These are phyloP conservation scores for Paxillus rubicundulus DNA, from an alignment of 768 basidiomycete genomes.

Conservation along the genomic window DNA sequence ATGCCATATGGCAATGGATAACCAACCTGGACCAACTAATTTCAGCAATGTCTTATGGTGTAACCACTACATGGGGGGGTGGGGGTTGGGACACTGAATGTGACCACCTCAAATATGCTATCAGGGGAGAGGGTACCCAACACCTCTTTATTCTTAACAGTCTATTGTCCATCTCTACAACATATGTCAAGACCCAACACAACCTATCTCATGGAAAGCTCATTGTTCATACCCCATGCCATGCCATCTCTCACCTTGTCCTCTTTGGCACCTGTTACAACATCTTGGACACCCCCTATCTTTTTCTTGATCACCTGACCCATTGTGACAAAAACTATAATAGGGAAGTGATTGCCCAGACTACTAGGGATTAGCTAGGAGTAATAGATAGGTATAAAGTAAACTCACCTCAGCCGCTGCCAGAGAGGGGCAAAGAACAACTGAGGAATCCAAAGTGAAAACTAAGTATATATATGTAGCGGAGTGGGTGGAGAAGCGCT, in stretches of 20 bases:
- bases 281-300: no score
- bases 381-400: no score
- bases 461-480: no score
- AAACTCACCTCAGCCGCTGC: no score
- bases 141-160: slow-evolving; percentile 19
- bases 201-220: slow-evolving; percentile 7
- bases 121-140: background rate
- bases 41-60: slow-evolving; percentile 5
- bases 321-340: no score
- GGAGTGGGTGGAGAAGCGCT: no score
- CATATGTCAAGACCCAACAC: slow-evolving; percentile 14
- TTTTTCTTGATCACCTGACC: no score
- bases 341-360: no score
- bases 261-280: slow-evolving; percentile 2
- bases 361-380: no score
- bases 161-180: slow-evolving; percentile 3
- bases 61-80: slow-evolving; percentile 15
- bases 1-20: slow-evolving; percentile 6
- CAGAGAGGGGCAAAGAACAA: no score
- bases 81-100: slow-evolving; percentile 14
- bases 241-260: slow-evolving; percentile 1
- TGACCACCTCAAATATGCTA: slow-evolving; percentile 8
- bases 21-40: slow-evolving; percentile 5
- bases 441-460: no score
- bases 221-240: slow-evolving; percentile 7